A percentile compares a stretch with the other conserved stretches of the same genome.
Evolutionary conservation across 352 stramenopile genomes (phyloP).

Genomic region (Pythium monospermum): DNA sequence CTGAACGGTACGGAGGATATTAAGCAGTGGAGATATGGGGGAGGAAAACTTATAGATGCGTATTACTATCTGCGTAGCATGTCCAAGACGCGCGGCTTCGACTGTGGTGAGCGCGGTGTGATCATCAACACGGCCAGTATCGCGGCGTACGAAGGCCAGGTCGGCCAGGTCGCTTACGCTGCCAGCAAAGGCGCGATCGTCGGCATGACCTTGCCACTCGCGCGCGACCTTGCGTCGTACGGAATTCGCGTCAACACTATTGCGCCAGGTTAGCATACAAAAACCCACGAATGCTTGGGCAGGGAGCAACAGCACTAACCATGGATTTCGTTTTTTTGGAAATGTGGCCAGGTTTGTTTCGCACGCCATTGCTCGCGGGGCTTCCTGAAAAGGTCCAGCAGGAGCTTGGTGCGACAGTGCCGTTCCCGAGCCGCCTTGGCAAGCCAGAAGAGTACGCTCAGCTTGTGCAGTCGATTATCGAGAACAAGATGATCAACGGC

Average conservation of each 20-base stretch:
- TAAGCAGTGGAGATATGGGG: no score
- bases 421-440: conserved; percentile 94
- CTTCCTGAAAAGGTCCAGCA: conserved; percentile 94
- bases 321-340: no score
- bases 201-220: conserved; percentile 96
- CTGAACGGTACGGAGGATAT: conserved; percentile 90
- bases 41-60: no score
- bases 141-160: conserved; percentile 96
- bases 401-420: conserved; percentile 91
- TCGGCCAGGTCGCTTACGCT: conserved; percentile 96
- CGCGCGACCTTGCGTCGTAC: conserved; percentile 90
- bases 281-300: no score
- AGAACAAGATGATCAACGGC: conserved; percentile 98
- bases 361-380: conserved; percentile 94
- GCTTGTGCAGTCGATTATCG: conserved; percentile 93
- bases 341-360: conserved; percentile 90
- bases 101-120: conserved; percentile 89
- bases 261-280: conserved; percentile 65
- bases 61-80: conserved; percentile 50
- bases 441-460: conserved; percentile 94
- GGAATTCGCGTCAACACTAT: conserved; percentile 97
- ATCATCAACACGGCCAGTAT: conserved; percentile 99
- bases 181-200: conserved; percentile 96
- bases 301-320: no score
- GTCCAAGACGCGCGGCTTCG: conserved; percentile 58